Base-by-base conservation (phyloP, 345 rosid species). In the Acer campestre region DNA sequence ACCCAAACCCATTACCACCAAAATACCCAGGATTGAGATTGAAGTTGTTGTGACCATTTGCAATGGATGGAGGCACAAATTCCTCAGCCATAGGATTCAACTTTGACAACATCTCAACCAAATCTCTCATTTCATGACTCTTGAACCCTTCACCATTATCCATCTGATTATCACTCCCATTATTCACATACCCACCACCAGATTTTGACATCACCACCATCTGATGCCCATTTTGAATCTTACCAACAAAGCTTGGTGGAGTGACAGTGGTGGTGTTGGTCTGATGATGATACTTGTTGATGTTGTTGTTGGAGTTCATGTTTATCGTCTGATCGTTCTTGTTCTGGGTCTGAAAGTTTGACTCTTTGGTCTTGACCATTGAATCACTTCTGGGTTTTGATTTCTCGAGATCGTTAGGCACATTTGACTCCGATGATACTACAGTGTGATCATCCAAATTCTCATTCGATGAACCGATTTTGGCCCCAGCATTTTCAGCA, bases 41-140 rank as follows among this genome's bases (percentile, higher is more conserved):
- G 71, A 73, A 74, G 67, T 53, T 61, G 22, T 59, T 67, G 31
- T 66, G 81, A 67, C 75, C 75, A 74, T 73, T 73, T 46, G 84
- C 86, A 40, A 92, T 83, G 0, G 98, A 96, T 46, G 92, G 91
- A 69, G 98, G 98, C 75, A 97, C 98, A 84, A 93, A 97, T 68
- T 91, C 99, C 82, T 91, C 86, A 65, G 98, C 99, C 98, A 92
- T 84, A 10, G 99, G 99, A 81, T 97, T 97, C 81, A 97, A 85
- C 87, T 90, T 97, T 10, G 95, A 93, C 80, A 97, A 75, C 67
- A 90, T 88, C 75, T 93, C 99, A 77, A 79, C 93, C 90, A 97
- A 84, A 77, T 90, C 86, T 78, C 83, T 92, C 88, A 94, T 92
- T 44, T 90, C 97, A 40, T 53, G 66, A 40, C 79, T 81, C 86